phyloP scores from a whole-genome alignment of 78 protist species.

The Dictyostelium intermedium region DNA sequence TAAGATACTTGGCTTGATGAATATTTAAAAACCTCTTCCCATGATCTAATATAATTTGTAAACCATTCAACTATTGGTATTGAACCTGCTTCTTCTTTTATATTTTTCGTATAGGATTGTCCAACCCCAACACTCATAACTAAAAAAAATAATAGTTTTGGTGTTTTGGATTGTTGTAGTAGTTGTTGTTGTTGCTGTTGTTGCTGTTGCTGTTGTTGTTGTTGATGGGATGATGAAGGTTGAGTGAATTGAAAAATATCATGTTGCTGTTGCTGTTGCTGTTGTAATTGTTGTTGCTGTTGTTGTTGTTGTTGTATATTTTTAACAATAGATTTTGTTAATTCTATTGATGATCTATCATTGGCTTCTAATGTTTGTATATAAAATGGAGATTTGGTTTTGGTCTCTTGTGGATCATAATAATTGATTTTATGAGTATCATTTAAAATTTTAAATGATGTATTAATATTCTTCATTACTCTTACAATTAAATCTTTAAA shows the following conservation, averaged over 20 bases:
- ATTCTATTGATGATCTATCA: conserved; percentile 9
- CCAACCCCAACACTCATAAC: conserved; percentile 24
- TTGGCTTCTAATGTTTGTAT: conserved; percentile 34
- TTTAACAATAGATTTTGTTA: neutral
- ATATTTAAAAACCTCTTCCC: conserved; percentile 14
- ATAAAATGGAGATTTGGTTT: conserved; percentile 31
- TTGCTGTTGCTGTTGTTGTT: neutral
- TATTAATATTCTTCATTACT: conserved; percentile 15
- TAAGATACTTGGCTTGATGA: neutral
- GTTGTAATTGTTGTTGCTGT: neutral
- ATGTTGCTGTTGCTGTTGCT: neutral
- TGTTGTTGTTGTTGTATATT: neutral
- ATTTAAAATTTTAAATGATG: neutral
- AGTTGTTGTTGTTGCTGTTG: neutral
- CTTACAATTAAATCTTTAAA: conserved; percentile 7
- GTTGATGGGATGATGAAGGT: neutral
- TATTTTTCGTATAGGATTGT: neutral
- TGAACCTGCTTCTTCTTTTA: neutral
- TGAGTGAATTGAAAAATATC: neutral
- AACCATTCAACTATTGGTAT: conserved; percentile 48
- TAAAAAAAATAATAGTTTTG: conserved; percentile 34
- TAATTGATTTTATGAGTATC: neutral
- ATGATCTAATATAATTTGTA: neutral
- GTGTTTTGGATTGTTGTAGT: neutral
- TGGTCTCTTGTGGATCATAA: conserved; percentile 34